Evolutionary conservation across 2,329 filamentous ascomycete genomes (phyloP), one percentile per base, ranked within the genome.

Genomic region (Alternaria consortialis): DNA sequence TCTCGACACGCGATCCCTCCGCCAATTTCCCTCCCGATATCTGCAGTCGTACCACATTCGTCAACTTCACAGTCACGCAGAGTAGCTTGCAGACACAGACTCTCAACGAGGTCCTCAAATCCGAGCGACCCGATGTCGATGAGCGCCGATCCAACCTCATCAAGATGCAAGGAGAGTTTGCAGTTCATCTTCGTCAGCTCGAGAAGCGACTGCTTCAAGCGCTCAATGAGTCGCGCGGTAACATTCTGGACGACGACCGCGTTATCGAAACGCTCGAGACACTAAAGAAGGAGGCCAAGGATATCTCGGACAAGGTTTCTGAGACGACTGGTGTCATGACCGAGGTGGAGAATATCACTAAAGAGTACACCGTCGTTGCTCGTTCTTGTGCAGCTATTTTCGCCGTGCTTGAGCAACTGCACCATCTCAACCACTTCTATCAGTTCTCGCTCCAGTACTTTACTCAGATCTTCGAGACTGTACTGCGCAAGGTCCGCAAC

Each of bases 361-460:
- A 91, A 69, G 91, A 97, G 79, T 99, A 99, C 85, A 91, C 91
- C 76, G 89, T 96, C 67, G 93, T 99, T 80, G 95, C 95, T 58
- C 88, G 90, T 72, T 94, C 95, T 42, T 99, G 95, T 86, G 97
- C 94, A 81, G 94, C 95, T 56, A 94, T 99, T 42, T 99, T 98
- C 78, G 93, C 96, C 32, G 92, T 99, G 13, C 84, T 99, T 63
- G 96, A 99, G 81, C 94, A 99, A 79, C 87, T 99, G 59, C 94
- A 98, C 80, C 96, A 97, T 76, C 90, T 99, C 78, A 97, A 99
- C 79, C 95, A 98, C 84, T 98, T 98, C 82, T 99, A 99, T 80
- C 96, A 98, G 78, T 99, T 99, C 85, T 99, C 95, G 37, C 86
- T 99, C 61, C 94, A 97, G 79, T 99, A 97, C 81, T 99, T 99